phyloP scores from a whole-genome alignment of 768 basidiomycete species.

The Tulasnella sp. region DNA sequence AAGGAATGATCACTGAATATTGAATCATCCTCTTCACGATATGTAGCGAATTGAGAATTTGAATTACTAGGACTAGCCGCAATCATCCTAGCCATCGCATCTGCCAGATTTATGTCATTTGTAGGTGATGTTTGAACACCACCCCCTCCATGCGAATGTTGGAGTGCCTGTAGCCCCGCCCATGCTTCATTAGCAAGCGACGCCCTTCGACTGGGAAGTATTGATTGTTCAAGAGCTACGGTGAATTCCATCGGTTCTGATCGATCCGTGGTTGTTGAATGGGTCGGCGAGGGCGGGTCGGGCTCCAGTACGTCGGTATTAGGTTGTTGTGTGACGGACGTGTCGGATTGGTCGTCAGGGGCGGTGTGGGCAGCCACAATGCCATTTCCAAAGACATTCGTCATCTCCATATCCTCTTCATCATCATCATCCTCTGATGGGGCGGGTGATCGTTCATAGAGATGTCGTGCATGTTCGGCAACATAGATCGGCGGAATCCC shows the following conservation, averaged over 20 bases:
- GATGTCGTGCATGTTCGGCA: neutral
- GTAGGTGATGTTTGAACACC: neutral
- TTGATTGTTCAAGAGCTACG: slow-evolving; percentile 7
- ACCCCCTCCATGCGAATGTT: neutral
- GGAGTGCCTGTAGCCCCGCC: slow-evolving; percentile 9
- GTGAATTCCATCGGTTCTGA: slow-evolving; percentile 15
- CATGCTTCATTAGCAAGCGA: slow-evolving; percentile 13
- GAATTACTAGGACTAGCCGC: no score
- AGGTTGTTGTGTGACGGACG: neutral
- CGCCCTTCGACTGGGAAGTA: slow-evolving; percentile 1
- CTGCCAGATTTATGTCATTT: slow-evolving; percentile 5
- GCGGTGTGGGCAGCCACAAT: slow-evolving; percentile 5
- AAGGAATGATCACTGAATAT: neutral
- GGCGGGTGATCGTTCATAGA: no score
- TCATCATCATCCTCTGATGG: slow-evolving; percentile 7
- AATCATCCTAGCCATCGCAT: slow-evolving; percentile 6
- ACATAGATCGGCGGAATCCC: no score
- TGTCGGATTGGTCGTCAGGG: neutral
- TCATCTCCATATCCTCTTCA: slow-evolving; percentile 13
- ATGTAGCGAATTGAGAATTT: no score
- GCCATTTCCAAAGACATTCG: neutral
- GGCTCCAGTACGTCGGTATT: neutral
- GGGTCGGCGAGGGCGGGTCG: neutral
- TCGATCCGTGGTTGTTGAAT: neutral
- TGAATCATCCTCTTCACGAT: neutral